phyloP scores from a whole-genome alignment of 2,329 filamentous ascomycete species.

The Drechmeria coniospora region DNA sequence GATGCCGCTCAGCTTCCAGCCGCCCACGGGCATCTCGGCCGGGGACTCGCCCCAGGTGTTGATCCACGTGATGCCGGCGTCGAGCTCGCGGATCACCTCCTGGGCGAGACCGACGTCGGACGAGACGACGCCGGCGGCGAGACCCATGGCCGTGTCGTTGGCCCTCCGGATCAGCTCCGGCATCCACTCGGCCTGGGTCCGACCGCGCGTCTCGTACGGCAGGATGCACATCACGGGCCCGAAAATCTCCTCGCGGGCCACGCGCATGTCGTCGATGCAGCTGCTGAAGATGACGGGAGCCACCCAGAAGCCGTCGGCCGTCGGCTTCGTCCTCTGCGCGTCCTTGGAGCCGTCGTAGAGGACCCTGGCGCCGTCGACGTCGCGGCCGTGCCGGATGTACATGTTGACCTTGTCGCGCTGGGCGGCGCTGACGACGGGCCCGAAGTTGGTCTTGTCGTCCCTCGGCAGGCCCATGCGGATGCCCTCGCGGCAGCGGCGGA shows the following conservation, averaged over 20 bases:
- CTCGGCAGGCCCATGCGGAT: constrained; percentile 63
- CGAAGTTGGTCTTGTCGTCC: constrained; percentile 63
- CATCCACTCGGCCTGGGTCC: constrained; percentile 23
- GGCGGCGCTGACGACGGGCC: constrained; percentile 59
- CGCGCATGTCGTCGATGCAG: constrained; percentile 69
- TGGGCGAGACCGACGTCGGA: constrained; percentile 61
- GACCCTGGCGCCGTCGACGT: constrained; percentile 57
- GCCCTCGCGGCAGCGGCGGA: constrained; percentile 39
- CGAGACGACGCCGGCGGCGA: constrained; percentile 75
- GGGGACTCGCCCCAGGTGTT: constrained; percentile 90
- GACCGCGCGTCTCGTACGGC: constrained; percentile 41
- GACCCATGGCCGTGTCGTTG: constrained; percentile 61
- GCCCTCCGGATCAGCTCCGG: constrained; percentile 58
- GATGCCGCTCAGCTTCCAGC: constrained; percentile 82
- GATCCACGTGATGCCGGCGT: constrained; percentile 83
- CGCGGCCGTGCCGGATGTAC: constrained; percentile 63
- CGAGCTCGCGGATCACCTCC: constrained; percentile 50
- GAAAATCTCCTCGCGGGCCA: constrained; percentile 74
- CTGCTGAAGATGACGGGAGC: constrained; percentile 72
- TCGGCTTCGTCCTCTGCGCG: constrained; percentile 32
- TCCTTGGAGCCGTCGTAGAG: constrained; percentile 55
- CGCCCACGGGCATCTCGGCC: constrained; percentile 82
- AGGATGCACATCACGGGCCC: constrained; percentile 76
- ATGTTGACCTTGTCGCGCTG: constrained; percentile 65
- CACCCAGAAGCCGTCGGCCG: constrained; percentile 63